Evolutionary conservation across 2,329 filamentous ascomycete species (phyloP).

Genomic region (Penicillium corylophilum): DNA sequence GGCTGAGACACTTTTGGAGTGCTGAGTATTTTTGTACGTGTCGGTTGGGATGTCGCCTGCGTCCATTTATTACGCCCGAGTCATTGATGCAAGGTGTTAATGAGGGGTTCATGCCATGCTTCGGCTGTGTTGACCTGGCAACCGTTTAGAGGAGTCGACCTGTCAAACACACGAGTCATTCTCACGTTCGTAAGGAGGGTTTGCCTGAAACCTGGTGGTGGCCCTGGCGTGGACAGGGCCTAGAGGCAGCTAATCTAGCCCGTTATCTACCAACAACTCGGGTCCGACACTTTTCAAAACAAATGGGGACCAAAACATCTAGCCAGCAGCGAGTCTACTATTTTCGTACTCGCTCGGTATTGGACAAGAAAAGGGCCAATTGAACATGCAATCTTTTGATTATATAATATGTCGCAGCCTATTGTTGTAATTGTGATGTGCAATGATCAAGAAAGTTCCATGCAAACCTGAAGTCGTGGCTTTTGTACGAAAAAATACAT

Average conservation of each 20-base stretch:
- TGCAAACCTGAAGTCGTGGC: too few relatives aligned
- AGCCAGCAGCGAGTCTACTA: too few relatives aligned
- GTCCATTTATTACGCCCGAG: background rate
- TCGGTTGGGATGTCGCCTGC: background rate
- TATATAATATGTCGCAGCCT: too few relatives aligned
- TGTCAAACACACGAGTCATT: background rate
- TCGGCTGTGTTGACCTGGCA: conserved; percentile 5
- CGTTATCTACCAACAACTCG: background rate
- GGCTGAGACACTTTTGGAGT: background rate
- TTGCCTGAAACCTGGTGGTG: background rate
- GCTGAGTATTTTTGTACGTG: background rate
- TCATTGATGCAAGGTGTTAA: background rate
- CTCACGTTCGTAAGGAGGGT: background rate
- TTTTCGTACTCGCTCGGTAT: too few relatives aligned
- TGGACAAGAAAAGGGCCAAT: too few relatives aligned
- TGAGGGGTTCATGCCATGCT: background rate
- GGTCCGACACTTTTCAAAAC: too few relatives aligned
- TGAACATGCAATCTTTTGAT: too few relatives aligned
- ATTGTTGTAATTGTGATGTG: too few relatives aligned
- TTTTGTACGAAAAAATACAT: too few relatives aligned
- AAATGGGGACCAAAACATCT: too few relatives aligned
- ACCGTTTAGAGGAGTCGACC: conserved; percentile 1
- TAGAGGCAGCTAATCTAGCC: background rate
- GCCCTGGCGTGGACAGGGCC: background rate
- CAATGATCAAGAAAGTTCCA: too few relatives aligned